Evolutionary conservation across 2,329 filamentous ascomycete species (phyloP).

Genomic region (Aspergillus japonicus): DNA sequence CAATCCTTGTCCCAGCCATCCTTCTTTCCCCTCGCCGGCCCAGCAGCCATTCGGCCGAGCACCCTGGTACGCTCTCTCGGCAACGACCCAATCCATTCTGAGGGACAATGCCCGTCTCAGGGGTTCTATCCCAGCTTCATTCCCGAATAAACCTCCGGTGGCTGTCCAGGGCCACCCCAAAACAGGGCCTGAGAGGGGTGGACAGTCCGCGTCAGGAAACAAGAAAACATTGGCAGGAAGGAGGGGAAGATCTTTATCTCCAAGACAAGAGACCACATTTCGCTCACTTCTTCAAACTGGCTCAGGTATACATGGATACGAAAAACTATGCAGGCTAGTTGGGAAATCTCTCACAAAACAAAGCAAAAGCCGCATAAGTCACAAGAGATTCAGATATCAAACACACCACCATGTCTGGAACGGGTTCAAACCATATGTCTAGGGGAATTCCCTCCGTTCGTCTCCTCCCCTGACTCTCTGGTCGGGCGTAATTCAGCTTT

Average conservation of each 20-base stretch:
- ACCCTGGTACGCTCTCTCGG: background rate
- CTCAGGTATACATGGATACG: background rate
- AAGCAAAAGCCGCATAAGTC: background rate
- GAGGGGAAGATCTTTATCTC: background rate
- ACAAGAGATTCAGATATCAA: background rate
- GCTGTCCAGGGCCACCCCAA: background rate
- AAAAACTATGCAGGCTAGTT: slow-evolving; percentile 1
- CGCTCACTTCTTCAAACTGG: background rate
- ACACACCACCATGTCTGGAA: background rate
- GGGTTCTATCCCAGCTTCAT: background rate
- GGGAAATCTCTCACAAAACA: background rate
- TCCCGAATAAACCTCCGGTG: background rate
- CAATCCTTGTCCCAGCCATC: background rate
- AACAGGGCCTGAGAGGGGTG: background rate
- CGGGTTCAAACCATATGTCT: background rate
- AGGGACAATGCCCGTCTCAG: background rate
- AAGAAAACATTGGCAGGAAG: background rate
- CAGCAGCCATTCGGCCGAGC: background rate
- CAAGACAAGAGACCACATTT: background rate
- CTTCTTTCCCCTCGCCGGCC: background rate
- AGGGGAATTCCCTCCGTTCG: background rate
- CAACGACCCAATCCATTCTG: background rate
- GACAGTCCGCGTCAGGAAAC: background rate
- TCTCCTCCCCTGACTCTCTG: background rate
- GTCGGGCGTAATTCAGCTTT: background rate